These are phyloP conservation scores for Tolypocladium cylindrosporum DNA, from an alignment of 2,329 filamentous ascomycete species.

Conservation along the genomic window DNA sequence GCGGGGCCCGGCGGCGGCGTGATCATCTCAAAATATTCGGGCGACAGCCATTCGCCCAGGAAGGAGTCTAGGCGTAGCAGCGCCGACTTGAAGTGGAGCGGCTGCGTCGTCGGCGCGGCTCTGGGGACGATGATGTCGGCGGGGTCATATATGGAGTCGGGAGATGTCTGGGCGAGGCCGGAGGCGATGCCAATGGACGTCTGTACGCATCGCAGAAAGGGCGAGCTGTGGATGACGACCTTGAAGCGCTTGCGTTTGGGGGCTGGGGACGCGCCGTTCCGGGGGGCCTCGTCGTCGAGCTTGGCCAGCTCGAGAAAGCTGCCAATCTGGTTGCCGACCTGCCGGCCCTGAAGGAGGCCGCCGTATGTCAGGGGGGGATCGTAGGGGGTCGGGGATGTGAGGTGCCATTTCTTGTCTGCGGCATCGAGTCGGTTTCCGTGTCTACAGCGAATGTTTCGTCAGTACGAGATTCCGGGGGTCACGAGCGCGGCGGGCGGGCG, in stretches of 20 bases:
- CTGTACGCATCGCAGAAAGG: conserved; percentile 86
- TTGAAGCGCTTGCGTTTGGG: conserved; percentile 54
- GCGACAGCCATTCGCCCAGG: conserved; percentile 89
- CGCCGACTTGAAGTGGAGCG: conserved; percentile 38
- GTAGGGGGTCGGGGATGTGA: conserved; percentile 87
- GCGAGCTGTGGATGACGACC: conserved; percentile 85
- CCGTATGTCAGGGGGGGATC: conserved; percentile 92
- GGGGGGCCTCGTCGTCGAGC: conserved; percentile 27
- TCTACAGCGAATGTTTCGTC: conserved; percentile 29
- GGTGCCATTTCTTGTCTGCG: conserved; percentile 90
- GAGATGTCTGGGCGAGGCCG: conserved; percentile 56
- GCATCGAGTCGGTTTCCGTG: conserved; percentile 92
- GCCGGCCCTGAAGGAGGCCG: conserved; percentile 80
- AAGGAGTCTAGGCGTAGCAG: conserved; percentile 81
- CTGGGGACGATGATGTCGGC: conserved; percentile 24
- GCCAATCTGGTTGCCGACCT: conserved; percentile 76
- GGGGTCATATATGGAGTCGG: conserved; percentile 20
- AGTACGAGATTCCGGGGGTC: not conserved
- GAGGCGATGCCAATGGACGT: conserved; percentile 82
- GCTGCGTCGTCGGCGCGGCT: conserved; percentile 13
- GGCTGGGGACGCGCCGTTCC: conserved; percentile 8
- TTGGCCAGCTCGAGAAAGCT: conserved; percentile 51
- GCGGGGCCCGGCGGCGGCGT: conserved; percentile 78
- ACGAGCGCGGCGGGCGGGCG: not conserved
- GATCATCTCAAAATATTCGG: conserved; percentile 88